Base-by-base conservation (phyloP, 768 basidiomycete genomes). In the Candolleomyces efflorescens region DNA sequence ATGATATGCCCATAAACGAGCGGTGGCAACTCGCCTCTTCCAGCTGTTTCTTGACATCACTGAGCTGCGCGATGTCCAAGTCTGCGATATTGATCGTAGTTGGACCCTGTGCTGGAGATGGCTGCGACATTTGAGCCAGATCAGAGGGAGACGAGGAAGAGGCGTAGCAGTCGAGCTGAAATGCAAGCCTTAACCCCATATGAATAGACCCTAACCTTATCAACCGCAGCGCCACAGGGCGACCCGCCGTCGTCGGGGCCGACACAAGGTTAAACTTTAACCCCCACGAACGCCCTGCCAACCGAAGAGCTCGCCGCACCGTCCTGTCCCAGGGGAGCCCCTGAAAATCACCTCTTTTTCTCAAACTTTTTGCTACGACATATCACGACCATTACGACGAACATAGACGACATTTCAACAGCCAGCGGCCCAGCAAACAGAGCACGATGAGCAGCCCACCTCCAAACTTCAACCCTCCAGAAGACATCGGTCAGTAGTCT, bases 41-140 rank as follows among this genome's bases (percentile, higher is more conserved):
- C 0, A 99, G 79, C 69, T 98, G 96, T 60, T 87, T 85, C 63
- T 89, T 85, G 41, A 98, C 93, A 63, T 97, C 93, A 10, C 86
- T 80, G 2, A 98, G 82, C 71, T 98, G 96, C 1, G 85, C 73
- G 27, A 95, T 73, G 65, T 93, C 90, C 53, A 99, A 81, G 71
- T 98, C 93, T 13, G 82, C 75, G 17, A 96, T 78, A 63, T 83
- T 89, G 67, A 96, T 80, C 58, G 89, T 86, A 66, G 91, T 89
- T 11, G 53, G 58, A 10, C 58, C 54, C 32, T 32, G 32, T 54
- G 54, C 50, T 52, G 59, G 41, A 44, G 54, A 41, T 50, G 61
- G 56, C 46, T 75, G 66, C 61, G 75, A 66, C 65, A 74, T 62
- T 62, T 66, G 12, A 60, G 68, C 41, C 13, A 20, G n/a, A 37